Conservation (phyloP, 2,329 filamentous ascomycete species). For the Fusarium sp. region DNA sequence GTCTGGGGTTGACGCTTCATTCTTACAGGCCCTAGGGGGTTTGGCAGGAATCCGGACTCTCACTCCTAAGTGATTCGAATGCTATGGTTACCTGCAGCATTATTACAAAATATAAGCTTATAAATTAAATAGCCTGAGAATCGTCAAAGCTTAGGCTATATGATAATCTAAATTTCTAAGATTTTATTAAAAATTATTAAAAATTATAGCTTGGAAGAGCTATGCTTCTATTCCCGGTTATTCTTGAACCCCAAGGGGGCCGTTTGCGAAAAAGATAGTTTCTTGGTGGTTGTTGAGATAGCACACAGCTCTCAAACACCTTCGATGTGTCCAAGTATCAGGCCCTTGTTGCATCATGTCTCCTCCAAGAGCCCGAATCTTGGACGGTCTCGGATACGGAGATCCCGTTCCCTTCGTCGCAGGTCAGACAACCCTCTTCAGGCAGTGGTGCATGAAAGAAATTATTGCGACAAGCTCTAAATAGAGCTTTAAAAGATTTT, state of each 20-base stretch:
- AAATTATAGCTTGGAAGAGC: too few species aligned
- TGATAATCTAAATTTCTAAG: too few species aligned
- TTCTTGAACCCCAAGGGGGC: neutral
- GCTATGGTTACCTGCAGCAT: too few species aligned
- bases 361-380: constrained; percentile 20
- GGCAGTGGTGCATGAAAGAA: neutral
- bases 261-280: constrained; percentile 9
- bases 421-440: neutral
- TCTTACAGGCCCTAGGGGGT: neutral
- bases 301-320: constrained; percentile 9
- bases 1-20: constrained; percentile 15
- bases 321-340: constrained; percentile 17
- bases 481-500: neutral
- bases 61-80: too few species aligned
- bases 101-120: too few species aligned
- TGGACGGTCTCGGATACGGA: constrained; percentile 44
- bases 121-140: too few species aligned
- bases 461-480: neutral
- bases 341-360: constrained; percentile 32
- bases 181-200: too few species aligned
- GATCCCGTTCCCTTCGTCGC: constrained; percentile 41
- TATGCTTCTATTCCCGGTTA: too few species aligned
- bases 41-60: too few species aligned
- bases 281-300: constrained; percentile 10
- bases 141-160: too few species aligned